Conservation (phyloP, 1,139 yeast genomes). For the Geotrichum histeridarum region DNA sequence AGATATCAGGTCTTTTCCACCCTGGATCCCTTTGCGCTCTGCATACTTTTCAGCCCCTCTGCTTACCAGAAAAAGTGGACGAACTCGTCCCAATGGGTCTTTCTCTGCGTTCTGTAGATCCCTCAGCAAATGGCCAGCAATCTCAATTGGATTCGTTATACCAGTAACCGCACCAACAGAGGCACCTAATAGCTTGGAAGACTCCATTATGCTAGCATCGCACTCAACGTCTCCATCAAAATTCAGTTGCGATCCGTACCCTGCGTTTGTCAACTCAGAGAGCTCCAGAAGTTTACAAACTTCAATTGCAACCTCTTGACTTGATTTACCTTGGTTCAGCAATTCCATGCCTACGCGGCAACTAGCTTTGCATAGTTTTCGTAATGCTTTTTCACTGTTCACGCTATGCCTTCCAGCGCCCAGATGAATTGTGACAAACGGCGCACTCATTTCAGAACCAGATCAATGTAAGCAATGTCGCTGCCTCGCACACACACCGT, state of each 20-base stretch:
- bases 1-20: conserved; percentile 25
- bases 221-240: conserved; percentile 48
- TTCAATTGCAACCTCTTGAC: conserved; percentile 26
- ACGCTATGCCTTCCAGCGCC: conserved; percentile 37
- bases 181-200: conserved; percentile 24
- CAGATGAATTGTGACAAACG: conserved; percentile 34
- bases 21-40: conserved; percentile 19
- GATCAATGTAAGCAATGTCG: conserved; percentile 24
- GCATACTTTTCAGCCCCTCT: conserved; percentile 36
- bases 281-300: conserved; percentile 42
- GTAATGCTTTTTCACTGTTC: conserved; percentile 21
- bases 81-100: conserved; percentile 30
- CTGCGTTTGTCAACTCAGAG: conserved; percentile 50
- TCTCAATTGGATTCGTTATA: conserved; percentile 32
- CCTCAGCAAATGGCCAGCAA: conserved; percentile 28
- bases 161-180: conserved; percentile 36
- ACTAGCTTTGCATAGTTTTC: conserved; percentile 25
- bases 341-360: conserved; percentile 25
- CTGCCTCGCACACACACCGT: conserved; percentile 24
- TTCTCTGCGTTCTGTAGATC: conserved; percentile 22
- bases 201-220: conserved; percentile 43
- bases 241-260: conserved; percentile 52
- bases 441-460: conserved; percentile 13
- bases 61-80: conserved; percentile 37
- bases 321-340: conserved; percentile 20